These are phyloP conservation scores for Pelargonium citronellum DNA, from an alignment of 441 rosid genomes.

Conservation along the genomic window DNA sequence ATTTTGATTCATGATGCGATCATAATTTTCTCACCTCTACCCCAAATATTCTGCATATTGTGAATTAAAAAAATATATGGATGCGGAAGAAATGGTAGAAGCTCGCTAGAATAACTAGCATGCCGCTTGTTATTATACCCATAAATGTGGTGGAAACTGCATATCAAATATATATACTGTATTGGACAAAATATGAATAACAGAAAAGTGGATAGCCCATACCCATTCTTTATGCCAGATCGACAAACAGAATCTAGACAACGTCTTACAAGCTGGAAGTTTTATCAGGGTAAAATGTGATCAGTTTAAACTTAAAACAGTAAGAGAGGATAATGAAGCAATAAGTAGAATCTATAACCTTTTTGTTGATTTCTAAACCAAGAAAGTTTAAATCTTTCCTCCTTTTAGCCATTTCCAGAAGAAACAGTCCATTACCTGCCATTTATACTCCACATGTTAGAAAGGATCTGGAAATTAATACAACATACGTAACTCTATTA, in stretches of 20 bases:
- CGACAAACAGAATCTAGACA: slow-evolving; percentile 42
- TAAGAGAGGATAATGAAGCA: slow-evolving; percentile 10
- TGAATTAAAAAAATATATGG: no score
- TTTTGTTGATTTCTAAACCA: slow-evolving; percentile 60
- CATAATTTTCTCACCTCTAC: no score
- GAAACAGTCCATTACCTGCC: slow-evolving; percentile 59
- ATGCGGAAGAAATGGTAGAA: no score
- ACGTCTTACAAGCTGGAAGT: slow-evolving; percentile 46
- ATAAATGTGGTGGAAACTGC: no score
- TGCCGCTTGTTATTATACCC: no score
- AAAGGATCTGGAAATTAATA: slow-evolving; percentile 5
- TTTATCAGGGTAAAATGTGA: neutral
- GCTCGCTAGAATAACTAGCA: no score
- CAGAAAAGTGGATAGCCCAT: slow-evolving; percentile 22
- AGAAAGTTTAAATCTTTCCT: slow-evolving; percentile 59
- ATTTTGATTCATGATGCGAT: no score
- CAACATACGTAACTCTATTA: neutral
- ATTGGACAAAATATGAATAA: neutral
- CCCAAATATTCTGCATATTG: no score
- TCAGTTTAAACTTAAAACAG: slow-evolving; percentile 12
- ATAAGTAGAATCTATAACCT: slow-evolving; percentile 33
- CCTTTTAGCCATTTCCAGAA: slow-evolving; percentile 55
- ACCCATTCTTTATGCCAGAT: slow-evolving; percentile 48
- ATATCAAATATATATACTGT: no score
- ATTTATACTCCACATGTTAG: slow-evolving; percentile 17